Evolutionary conservation across 768 basidiomycete genomes (phyloP).

Genomic region (Hygrophorus russula): DNA sequence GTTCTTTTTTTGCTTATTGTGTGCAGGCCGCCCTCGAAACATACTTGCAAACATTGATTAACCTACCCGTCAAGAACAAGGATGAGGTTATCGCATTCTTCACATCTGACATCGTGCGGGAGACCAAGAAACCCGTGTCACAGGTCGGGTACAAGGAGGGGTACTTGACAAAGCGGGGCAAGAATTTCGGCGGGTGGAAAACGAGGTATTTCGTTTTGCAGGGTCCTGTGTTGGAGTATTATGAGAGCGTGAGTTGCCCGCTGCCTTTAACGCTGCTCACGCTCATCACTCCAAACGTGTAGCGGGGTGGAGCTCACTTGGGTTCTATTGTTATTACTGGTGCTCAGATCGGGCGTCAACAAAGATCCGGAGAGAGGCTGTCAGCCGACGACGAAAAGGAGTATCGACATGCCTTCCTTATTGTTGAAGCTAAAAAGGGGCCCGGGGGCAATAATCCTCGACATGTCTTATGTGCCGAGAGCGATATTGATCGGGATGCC

Average conservation of each 20-base stretch:
- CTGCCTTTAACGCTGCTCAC: slow-evolving; percentile 5
- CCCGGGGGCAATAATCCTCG: slow-evolving; percentile 61
- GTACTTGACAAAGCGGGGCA: slow-evolving; percentile 90
- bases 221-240: slow-evolving; percentile 87
- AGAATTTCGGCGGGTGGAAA: slow-evolving; percentile 98
- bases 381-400: slow-evolving; percentile 79
- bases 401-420: slow-evolving; percentile 94
- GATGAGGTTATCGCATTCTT: slow-evolving; percentile 88
- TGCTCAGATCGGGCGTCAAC: slow-evolving; percentile 94
- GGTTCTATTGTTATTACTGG: slow-evolving; percentile 87
- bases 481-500: slow-evolving; percentile 82
- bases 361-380: slow-evolving; percentile 40
- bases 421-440: slow-evolving; percentile 78
- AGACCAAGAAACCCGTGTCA: slow-evolving; percentile 64
- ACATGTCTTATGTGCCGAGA: slow-evolving; percentile 95
- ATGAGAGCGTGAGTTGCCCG: slow-evolving; percentile 69
- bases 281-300: slow-evolving; percentile 9
- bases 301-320: slow-evolving; percentile 86
- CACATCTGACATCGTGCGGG: slow-evolving; percentile 77
- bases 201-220: slow-evolving; percentile 91
- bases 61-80: slow-evolving; percentile 77
- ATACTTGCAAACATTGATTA: slow-evolving; percentile 77
- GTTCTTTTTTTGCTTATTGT: slow-evolving; percentile 9
- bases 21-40: slow-evolving; percentile 63
- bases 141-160: slow-evolving; percentile 87